Evolutionary conservation across 495 filamentous ascomycete species (phyloP).

Genomic region (Letharia columbiana): DNA sequence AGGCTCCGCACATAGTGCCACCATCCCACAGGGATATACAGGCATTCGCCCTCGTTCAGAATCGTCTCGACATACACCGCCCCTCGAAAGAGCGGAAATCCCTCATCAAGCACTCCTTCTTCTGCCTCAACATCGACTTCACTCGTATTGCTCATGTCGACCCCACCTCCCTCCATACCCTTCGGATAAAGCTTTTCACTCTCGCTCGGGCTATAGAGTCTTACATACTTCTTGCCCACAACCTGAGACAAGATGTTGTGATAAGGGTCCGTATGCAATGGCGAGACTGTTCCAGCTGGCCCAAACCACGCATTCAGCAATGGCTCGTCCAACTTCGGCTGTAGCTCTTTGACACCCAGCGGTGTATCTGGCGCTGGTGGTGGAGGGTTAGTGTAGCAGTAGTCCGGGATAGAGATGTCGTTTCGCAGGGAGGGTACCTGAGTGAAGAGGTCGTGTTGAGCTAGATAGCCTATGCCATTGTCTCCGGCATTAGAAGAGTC

Average conservation of each 20-base stretch:
- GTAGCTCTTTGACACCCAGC: conserved; percentile 35
- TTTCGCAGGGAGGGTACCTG: conserved; percentile 71
- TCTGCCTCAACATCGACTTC: conserved; percentile 57
- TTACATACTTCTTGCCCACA: conserved; percentile 82
- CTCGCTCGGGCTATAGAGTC: conserved; percentile 67
- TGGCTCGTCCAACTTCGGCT: conserved; percentile 36
- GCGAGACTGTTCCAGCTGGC: conserved; percentile 77
- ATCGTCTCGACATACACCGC: conserved; percentile 72
- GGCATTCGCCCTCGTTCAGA: conserved; percentile 66
- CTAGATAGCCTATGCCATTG: conserved; percentile 59
- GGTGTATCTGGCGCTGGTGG: conserved; percentile 42
- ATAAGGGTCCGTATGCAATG: conserved; percentile 87
- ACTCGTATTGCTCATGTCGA: conserved; percentile 93
- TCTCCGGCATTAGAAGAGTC: not conserved
- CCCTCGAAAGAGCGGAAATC: conserved; percentile 48
- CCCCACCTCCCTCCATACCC: conserved; percentile 55
- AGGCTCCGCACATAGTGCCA: conserved; percentile 95
- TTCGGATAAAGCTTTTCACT: conserved; percentile 54
- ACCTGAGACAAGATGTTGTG: conserved; percentile 90
- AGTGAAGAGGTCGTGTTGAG: conserved; percentile 77
- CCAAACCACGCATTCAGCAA: conserved; percentile 87
- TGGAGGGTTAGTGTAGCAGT: conserved; percentile 65
- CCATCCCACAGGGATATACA: conserved; percentile 94
- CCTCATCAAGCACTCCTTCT: conserved; percentile 44
- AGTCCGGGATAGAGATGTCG: conserved; percentile 77